These are phyloP conservation scores for Dendrostoma leiphaemia DNA, from an alignment of 2,329 filamentous ascomycete genomes.

Conservation along the genomic window DNA sequence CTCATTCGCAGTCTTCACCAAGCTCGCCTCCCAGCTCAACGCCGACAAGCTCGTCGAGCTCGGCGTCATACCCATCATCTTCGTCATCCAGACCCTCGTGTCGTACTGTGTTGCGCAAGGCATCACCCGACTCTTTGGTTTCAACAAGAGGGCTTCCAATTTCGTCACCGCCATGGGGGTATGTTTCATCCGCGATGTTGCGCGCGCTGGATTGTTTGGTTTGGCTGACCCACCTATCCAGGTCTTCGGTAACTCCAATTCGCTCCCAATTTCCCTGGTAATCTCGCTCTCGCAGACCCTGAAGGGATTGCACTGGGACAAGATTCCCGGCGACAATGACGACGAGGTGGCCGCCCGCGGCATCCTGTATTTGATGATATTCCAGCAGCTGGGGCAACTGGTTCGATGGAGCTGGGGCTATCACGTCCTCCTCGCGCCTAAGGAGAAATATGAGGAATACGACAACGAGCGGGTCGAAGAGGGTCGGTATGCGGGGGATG, in stretches of 20 bases:
- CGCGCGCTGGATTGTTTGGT: not conserved
- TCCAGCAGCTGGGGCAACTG: constrained; percentile 94
- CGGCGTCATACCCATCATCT: constrained; percentile 93
- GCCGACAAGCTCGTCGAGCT: constrained; percentile 87
- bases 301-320: constrained; percentile 89
- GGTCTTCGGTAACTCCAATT: constrained; percentile 98
- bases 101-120: constrained; percentile 75
- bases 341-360: constrained; percentile 91
- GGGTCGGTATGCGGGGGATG: constrained; percentile 56
- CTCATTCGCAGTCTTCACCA: constrained; percentile 75
- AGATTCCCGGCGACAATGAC: constrained; percentile 87
- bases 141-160: constrained; percentile 83
- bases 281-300: constrained; percentile 91
- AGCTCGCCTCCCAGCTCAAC: constrained; percentile 90
- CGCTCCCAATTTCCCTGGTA: constrained; percentile 92
- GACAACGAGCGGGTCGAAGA: constrained; percentile 52
- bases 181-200: constrained; percentile 9
- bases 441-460: constrained; percentile 68
- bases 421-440: constrained; percentile 86
- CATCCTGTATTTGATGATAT: constrained; percentile 93
- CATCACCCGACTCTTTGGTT: constrained; percentile 73
- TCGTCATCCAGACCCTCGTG: constrained; percentile 80
- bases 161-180: constrained; percentile 94
- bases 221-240: constrained; percentile 27
- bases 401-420: constrained; percentile 99